These are phyloP conservation scores for Alternaria triticina DNA, from an alignment of 2,329 filamentous ascomycete species.

Conservation along the genomic window DNA sequence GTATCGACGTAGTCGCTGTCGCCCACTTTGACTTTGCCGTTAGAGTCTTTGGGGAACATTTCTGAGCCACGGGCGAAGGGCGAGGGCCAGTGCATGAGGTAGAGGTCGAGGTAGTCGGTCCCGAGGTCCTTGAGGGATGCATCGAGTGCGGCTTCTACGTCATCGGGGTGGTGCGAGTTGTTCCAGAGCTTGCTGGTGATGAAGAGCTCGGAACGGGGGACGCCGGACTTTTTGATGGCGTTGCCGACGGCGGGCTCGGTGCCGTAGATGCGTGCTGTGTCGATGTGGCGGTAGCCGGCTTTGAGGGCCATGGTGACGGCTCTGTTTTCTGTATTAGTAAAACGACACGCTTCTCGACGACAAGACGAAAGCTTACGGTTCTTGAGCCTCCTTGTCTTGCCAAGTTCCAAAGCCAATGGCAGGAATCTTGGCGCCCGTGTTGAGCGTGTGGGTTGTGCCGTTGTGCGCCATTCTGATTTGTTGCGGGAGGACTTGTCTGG, in stretches of 20 bases:
- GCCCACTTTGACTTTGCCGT: slow-evolving; percentile 30
- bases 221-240: slow-evolving; percentile 39
- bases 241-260: slow-evolving; percentile 33
- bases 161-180: slow-evolving; percentile 74
- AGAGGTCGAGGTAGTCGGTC: slow-evolving; percentile 88
- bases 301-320: slow-evolving; percentile 49
- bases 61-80: slow-evolving; percentile 73
- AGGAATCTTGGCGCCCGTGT: slow-evolving; percentile 77
- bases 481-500: slow-evolving; percentile 20
- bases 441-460: slow-evolving; percentile 58
- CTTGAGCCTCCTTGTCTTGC: slow-evolving; percentile 40
- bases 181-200: slow-evolving; percentile 86
- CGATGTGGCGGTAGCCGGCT: slow-evolving; percentile 40
- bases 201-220: slow-evolving; percentile 49
- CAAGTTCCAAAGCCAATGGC: slow-evolving; percentile 66
- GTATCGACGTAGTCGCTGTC: slow-evolving; percentile 39
- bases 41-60: slow-evolving; percentile 61
- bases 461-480: slow-evolving; percentile 41
- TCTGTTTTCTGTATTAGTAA: slow-evolving; percentile 9
- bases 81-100: slow-evolving; percentile 80
- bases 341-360: neutral
- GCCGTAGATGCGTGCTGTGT: slow-evolving; percentile 37
- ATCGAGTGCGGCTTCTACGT: slow-evolving; percentile 75
- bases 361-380: slow-evolving; percentile 20
- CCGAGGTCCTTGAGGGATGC: slow-evolving; percentile 76